phyloP scores from a whole-genome alignment of 495 filamentous ascomycete genomes.

The Penicillium cosmopolitanum region DNA sequence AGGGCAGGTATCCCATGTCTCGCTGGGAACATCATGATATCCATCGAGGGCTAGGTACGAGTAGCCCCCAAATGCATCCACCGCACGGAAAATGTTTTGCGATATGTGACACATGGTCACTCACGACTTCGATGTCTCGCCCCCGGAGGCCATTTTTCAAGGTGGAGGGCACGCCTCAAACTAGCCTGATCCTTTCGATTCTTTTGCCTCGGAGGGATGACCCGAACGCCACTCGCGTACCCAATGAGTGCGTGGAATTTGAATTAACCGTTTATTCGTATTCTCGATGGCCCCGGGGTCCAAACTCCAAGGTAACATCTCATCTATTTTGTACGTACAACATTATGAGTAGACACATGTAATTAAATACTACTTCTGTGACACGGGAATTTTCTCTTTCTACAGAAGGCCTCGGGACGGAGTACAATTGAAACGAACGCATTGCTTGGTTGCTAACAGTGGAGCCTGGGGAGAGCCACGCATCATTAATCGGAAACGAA shows the following conservation, averaged over 20 bases:
- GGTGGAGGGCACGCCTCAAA: conserved; percentile 1
- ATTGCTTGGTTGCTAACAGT: background rate
- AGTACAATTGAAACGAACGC: background rate
- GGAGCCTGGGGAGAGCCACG: background rate
- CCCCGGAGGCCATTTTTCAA: background rate
- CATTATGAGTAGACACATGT: background rate
- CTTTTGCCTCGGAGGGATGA: background rate
- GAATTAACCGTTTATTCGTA: too few relatives aligned
- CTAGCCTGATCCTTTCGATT: background rate
- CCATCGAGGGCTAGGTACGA: background rate
- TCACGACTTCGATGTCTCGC: background rate
- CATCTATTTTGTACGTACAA: background rate
- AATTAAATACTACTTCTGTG: background rate
- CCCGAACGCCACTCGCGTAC: background rate
- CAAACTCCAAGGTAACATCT: background rate
- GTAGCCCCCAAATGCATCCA: background rate
- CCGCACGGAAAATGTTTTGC: background rate
- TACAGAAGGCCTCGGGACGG: background rate
- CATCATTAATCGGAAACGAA: conserved; percentile 1
- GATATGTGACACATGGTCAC: background rate
- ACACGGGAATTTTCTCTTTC: background rate
- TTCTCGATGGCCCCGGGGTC: background rate
- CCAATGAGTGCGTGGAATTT: background rate
- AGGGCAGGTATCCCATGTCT: background rate
- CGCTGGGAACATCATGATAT: background rate